Base-by-base conservation (phyloP, 371 early-diverging fungal species). In the Apophysomyces elegans region DNA sequence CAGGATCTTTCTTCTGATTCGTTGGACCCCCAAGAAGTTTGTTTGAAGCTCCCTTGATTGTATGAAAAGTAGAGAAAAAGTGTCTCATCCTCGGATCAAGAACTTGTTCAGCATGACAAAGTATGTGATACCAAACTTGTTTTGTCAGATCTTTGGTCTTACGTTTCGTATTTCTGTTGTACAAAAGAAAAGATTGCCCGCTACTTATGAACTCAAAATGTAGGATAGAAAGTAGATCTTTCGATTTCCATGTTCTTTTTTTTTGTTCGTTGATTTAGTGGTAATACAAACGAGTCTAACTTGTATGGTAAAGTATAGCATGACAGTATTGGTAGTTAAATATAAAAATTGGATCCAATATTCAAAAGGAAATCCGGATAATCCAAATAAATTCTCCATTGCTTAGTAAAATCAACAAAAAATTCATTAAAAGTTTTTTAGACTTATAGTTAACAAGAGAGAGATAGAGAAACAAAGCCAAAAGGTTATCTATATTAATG, bases 211-310 rank as follows among this genome's bases (percentile, higher is more conserved):
- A 9, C 9, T 18, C 54, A n/a, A 13, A n/a, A 8, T 50, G 4
- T 21, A 9, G 18, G 54, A 50, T 50, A 21, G 54, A 50, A 50
- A 21, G 54, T 50, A 50, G 54, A 50, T 50, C 54, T 21, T 50
- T 50, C 54, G 54, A 50, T 21, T 50, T 8, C 54, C 21, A 26
- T 26, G 1, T 26, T 26, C 32, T 26, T 26, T 26, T 26, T 26
- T 26, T 26, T 26, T 26, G 32, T 26, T 26, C 32, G 32, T 26
- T 2, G 32, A 26, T 26, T 50, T 18, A 18, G 21, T 21, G 54
- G 16, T 50, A 50, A 50, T 26, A 26, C 54, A 50, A 26, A 50
- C 54, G 21, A 50, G 54, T 50, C 21, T 50, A 50, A 21, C 21
- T 50, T 50, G 54, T 9, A 50, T 50, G 21, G 54, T 21, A 41